Evolutionary conservation across 306 rosid genomes (phyloP).

Genomic region (Gastrolobium villosum): DNA sequence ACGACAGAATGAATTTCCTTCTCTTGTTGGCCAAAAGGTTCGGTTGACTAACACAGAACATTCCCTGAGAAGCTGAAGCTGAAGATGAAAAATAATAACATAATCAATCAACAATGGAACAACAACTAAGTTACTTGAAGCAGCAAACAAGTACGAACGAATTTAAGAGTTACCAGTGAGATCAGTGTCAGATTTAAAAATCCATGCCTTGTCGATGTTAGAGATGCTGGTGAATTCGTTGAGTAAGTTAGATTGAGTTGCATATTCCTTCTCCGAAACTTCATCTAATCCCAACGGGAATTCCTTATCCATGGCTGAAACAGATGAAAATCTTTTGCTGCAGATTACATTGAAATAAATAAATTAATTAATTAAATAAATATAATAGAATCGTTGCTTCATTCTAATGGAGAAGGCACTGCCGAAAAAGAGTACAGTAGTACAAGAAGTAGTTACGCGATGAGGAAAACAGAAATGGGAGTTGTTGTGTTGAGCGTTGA

Average conservation of each 20-base stretch:
- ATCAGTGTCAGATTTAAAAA: conserved; percentile 60
- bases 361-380: not conserved
- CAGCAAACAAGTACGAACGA: not conserved
- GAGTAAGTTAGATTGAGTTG: conserved; percentile 77
- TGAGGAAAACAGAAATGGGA: conserved; percentile 27
- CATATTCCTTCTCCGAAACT: conserved; percentile 69
- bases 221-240: conserved; percentile 69
- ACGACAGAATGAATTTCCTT: conserved; percentile 72
- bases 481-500: not conserved
- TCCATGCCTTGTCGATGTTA: conserved; percentile 83
- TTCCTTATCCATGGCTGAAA: conserved; percentile 68
- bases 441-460: conserved; percentile 2
- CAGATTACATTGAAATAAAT: conserved; percentile 15
- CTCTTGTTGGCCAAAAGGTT: conserved; percentile 81
- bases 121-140: not conserved
- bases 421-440: too few relatives aligned
- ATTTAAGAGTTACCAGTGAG: conserved; percentile 46
- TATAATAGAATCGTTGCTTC: not conserved
- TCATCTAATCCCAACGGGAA: conserved; percentile 67
- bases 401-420: too few relatives aligned
- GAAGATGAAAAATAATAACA: not conserved
- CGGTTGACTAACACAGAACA: conserved; percentile 81
- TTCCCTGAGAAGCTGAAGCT: conserved; percentile 63
- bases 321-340: conserved; percentile 49
- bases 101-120: not conserved